These are phyloP conservation scores for Lanmaoa rubissima DNA, from an alignment of 768 basidiomycete species.

Conservation along the genomic window DNA sequence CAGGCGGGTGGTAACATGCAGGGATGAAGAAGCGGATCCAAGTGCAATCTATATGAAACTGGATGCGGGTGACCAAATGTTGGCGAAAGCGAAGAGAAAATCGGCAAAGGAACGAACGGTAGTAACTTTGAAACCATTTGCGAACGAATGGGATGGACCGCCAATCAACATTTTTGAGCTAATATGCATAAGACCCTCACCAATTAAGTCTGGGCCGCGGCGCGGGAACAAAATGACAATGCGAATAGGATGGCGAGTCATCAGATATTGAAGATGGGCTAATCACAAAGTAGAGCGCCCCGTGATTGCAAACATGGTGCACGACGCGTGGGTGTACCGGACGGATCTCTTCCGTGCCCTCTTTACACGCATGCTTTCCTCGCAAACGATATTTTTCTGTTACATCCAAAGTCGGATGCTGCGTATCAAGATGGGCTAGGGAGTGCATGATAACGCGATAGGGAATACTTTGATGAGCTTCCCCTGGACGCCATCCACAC, in stretches of 20 bases:
- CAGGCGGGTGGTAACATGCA: neutral
- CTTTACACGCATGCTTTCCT: neutral
- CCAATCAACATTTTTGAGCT: neutral
- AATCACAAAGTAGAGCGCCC: neutral
- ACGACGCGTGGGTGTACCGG: slow-evolving; percentile 8
- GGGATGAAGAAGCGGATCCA: neutral
- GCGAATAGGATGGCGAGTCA: neutral
- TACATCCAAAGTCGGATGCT: neutral
- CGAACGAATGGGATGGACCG: neutral
- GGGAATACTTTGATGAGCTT: neutral
- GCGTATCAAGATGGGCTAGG: neutral
- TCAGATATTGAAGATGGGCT: neutral
- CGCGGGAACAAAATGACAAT: neutral
- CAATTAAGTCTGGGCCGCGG: neutral
- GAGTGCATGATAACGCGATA: neutral
- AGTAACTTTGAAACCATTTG: too few species aligned
- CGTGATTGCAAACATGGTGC: neutral
- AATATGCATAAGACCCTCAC: too few species aligned
- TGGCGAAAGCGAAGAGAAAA: neutral
- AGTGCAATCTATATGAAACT: too few species aligned
- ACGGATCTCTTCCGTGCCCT: slow-evolving; percentile 28
- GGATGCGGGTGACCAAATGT: neutral
- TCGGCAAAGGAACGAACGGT: neutral
- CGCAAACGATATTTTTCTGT: neutral
- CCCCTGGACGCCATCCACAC: neutral